Base-by-base conservation (phyloP, 2,329 filamentous ascomycete genomes). In the Sarocladiaceae sp. region DNA sequence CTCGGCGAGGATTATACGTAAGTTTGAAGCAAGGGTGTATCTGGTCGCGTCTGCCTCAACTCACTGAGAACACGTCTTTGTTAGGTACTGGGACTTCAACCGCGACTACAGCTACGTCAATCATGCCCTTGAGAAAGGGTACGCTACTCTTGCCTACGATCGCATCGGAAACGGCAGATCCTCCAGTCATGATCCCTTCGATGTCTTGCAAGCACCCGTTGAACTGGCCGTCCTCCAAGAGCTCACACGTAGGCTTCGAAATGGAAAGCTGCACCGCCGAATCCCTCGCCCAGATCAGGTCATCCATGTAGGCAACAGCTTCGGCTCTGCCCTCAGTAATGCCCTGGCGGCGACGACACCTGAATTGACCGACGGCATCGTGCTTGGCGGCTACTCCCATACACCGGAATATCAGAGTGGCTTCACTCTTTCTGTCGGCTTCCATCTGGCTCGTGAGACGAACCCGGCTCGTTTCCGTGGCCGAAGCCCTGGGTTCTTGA, bases 231-330 rank as follows among this genome's bases (percentile, higher is more conserved):
- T 68, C 6, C 56, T 70, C 7, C 51, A 53, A 2, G 50, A 61
- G 32, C 48, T 70, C 26, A 69, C 66, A 12, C 33, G 55, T 20
- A 53, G 61, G 50, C 58, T 58, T 5, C 63, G 61, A 50, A 56
- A 56, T 24, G 65, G 64, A 19, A 52, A 48, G 9, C 48, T 67
- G 6, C 47, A 56, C 32, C 13, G 48, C 34, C 20, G n/a, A 12
- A 12, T 31, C 6, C 13, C 13, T n/a, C 26, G 24, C 23, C 10
- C 37, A 13, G 26, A 24, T 31, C 68, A 72, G 55, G 60, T 77
- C 42, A 62, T 79, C 15, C 75, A 80, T 53, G 69, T 78, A 15
- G 78, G 77, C 13, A 76, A 81, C 60, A 74, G 69, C 2, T 80
- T 75, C 52, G 77, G 78, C 13, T 75, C 74, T 1, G 56, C 69